Evolutionary conservation across 2,329 filamentous ascomycete species (phyloP).

Genomic region (Pseudocercospora pini-densiflorae): DNA sequence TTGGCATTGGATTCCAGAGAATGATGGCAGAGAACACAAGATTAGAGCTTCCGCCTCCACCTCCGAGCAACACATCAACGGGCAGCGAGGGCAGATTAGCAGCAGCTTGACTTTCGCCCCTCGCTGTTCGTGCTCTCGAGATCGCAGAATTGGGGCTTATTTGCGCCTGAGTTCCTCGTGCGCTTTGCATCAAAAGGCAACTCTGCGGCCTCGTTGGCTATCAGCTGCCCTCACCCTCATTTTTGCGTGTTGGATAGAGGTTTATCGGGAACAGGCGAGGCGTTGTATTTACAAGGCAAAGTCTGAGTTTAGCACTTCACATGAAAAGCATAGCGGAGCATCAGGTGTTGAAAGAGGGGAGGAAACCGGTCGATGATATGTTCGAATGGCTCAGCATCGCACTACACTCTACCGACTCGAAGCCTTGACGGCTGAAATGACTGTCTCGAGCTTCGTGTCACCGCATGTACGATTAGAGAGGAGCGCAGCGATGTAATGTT

Average conservation of each 20-base stretch:
- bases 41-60: slow-evolving; percentile 65
- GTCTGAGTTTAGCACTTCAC: neutral
- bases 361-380: neutral
- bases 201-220: slow-evolving; percentile 6
- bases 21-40: slow-evolving; percentile 91
- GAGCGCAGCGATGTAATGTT: slow-evolving; percentile 13
- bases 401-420: slow-evolving; percentile 20
- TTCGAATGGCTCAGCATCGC: neutral
- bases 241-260: slow-evolving; percentile 10
- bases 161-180: slow-evolving; percentile 21
- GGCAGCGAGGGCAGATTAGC: slow-evolving; percentile 39
- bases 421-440: neutral
- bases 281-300: neutral
- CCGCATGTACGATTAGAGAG: slow-evolving; percentile 4
- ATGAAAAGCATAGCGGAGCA: slow-evolving; percentile 2
- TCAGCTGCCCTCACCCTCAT: slow-evolving; percentile 11
- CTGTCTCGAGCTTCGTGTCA: slow-evolving; percentile 4
- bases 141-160: slow-evolving; percentile 31
- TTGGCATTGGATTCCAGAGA: slow-evolving; percentile 92
- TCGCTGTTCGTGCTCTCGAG: slow-evolving; percentile 25
- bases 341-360: neutral
- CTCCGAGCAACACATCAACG: slow-evolving; percentile 36
- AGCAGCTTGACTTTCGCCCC: slow-evolving; percentile 28
- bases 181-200: slow-evolving; percentile 7
- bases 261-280: slow-evolving; percentile 9